phyloP scores from a whole-genome alignment of 768 basidiomycete genomes.

The Hericium coralloides region DNA sequence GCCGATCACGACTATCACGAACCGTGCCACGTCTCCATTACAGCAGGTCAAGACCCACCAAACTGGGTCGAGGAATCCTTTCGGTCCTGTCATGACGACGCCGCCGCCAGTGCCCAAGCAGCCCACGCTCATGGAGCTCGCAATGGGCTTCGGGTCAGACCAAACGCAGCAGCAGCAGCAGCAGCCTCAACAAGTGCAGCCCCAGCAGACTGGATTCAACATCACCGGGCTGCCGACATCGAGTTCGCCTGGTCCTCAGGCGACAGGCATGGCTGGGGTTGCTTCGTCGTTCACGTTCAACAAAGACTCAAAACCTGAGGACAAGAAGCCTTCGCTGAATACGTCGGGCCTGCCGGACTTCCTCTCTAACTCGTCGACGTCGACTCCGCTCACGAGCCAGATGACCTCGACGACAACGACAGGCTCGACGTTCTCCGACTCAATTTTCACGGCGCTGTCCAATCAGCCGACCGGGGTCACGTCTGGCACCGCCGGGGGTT shows the following conservation, averaged over 20 bases:
- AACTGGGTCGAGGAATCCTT: slow-evolving; percentile 94
- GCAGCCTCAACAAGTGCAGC: neutral
- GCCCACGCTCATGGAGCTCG: slow-evolving; percentile 76
- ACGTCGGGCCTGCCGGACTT: slow-evolving; percentile 1
- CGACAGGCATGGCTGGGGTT: slow-evolving; percentile 53
- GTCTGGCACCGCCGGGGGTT: slow-evolving; percentile 11
- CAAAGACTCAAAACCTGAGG: slow-evolving; percentile 22
- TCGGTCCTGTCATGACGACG: slow-evolving; percentile 59
- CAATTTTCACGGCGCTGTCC: slow-evolving; percentile 38
- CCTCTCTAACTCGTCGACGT: neutral
- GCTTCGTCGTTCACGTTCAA: slow-evolving; percentile 64
- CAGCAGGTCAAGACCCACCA: slow-evolving; percentile 77
- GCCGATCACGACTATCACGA: slow-evolving; percentile 39
- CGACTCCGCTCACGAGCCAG: slow-evolving; percentile 3
- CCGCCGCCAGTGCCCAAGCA: slow-evolving; percentile 60
- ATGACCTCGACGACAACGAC: slow-evolving; percentile 29
- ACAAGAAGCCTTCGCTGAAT: slow-evolving; percentile 9
- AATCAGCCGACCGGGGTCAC: slow-evolving; percentile 44
- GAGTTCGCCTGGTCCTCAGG: neutral
- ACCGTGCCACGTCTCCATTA: slow-evolving; percentile 33
- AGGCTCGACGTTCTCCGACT: slow-evolving; percentile 35
- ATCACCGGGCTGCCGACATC: neutral
- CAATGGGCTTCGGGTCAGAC: slow-evolving; percentile 34
- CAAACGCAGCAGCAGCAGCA: slow-evolving; percentile 9
- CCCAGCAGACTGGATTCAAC: slow-evolving; percentile 9